Percentiles rank a stretch among this genome's conserved stretches.
Evolutionary conservation across 2,329 filamentous ascomycete species (phyloP).

Genomic region (Pezizomycotina sp.): DNA sequence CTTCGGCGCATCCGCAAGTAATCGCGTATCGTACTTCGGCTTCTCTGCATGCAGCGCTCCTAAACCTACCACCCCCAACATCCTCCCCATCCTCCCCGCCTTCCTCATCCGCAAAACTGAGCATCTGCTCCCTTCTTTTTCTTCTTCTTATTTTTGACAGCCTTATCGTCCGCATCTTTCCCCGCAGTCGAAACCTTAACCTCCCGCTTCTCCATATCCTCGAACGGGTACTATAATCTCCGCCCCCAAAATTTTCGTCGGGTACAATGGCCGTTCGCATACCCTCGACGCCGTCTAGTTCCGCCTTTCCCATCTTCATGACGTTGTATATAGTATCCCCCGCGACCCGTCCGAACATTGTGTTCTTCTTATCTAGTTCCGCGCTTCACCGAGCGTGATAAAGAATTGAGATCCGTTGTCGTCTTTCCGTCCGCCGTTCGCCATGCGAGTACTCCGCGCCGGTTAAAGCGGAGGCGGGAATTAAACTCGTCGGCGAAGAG

Average conservation of each 20-base stretch:
- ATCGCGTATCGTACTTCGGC: conserved; percentile 59
- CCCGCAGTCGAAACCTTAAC: conserved; percentile 38
- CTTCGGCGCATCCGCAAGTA: conserved; percentile 42
- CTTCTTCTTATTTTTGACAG: conserved; percentile 40
- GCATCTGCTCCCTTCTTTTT: conserved; percentile 56
- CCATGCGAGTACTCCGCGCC: conserved; percentile 86
- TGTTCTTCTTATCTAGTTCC: conserved; percentile 79
- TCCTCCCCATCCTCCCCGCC: conserved; percentile 43
- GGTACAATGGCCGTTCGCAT: conserved; percentile 73
- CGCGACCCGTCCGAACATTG: conserved; percentile 77
- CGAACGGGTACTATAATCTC: conserved; percentile 69
- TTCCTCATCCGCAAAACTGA: conserved; percentile 58
- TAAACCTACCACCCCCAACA: no score
- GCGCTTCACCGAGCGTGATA: conserved; percentile 64
- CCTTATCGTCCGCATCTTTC: conserved; percentile 37
- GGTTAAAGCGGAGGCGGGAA: conserved; percentile 78
- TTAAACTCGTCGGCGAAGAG: conserved; percentile 79
- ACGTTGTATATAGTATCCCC: conserved; percentile 94
- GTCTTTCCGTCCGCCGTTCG: conserved; percentile 60
- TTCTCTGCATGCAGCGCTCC: conserved; percentile 50
- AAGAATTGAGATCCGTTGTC: conserved; percentile 96
- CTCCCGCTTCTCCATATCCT: conserved; percentile 58
- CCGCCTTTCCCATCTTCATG: conserved; percentile 78
- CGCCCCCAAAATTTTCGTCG: conserved; percentile 56
- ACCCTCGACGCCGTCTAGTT: conserved; percentile 51